These are phyloP conservation scores for Saccharomycopsis sp. DNA, from an alignment of 805 yeast genomes.

Conservation along the genomic window DNA sequence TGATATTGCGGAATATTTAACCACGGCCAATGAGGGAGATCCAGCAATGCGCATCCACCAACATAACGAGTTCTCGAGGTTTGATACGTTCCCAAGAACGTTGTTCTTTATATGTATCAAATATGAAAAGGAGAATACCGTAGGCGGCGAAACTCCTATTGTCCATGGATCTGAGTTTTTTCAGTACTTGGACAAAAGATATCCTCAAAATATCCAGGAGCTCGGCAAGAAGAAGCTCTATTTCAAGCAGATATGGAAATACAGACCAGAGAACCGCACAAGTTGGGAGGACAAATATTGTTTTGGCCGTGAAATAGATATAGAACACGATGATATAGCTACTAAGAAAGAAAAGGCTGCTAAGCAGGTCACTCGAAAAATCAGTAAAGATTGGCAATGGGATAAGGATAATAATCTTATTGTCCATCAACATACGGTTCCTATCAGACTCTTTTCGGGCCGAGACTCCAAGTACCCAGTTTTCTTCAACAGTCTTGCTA, in stretches of 20 bases:
- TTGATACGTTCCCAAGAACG: conserved; percentile 27
- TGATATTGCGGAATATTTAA: conserved; percentile 24
- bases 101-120: conserved; percentile 26
- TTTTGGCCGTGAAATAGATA: conserved; percentile 28
- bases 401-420: conserved; percentile 25
- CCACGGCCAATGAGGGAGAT: conserved; percentile 32
- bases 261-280: conserved; percentile 20
- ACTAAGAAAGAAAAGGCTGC: conserved; percentile 27
- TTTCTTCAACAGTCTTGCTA: conserved; percentile 27
- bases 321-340: conserved; percentile 25
- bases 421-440: conserved; percentile 28
- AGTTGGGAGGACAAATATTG: conserved; percentile 30
- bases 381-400: conserved; percentile 29
- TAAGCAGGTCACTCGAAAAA: conserved; percentile 22
- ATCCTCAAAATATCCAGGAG: conserved; percentile 25
- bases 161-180: conserved; percentile 31
- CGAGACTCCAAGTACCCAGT: conserved; percentile 18
- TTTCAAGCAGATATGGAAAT: conserved; percentile 28
- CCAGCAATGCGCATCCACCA: conserved; percentile 25
- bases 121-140: conserved; percentile 19
- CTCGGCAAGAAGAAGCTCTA: conserved; percentile 26
- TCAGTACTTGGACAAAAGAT: conserved; percentile 20
- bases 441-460: conserved; percentile 18
- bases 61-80: conserved; percentile 32
- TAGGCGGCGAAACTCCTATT: conserved; percentile 32